Evolutionary conservation across 78 protist species (phyloP).

Genomic region (Chrysochromulina tobinii): DNA sequence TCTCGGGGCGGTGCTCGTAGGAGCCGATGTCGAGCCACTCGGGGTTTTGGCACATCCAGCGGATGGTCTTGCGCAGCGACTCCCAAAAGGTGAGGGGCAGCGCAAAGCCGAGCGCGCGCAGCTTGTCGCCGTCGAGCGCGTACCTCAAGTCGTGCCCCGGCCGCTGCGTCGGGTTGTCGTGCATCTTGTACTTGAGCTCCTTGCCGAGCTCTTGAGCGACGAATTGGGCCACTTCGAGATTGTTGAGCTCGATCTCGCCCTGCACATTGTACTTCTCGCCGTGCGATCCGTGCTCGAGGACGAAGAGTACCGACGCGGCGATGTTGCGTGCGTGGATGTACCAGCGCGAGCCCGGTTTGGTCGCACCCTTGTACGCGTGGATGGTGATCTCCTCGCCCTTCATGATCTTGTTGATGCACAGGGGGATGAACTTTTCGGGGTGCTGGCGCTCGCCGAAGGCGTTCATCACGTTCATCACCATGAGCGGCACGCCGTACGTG

Average conservation of each 20-base stretch:
- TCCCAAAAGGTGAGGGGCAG: background rate
- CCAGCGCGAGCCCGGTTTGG: background rate
- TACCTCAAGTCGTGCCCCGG: slow-evolving; percentile 19
- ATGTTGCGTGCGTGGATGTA: slow-evolving; percentile 32
- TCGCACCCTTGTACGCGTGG: background rate
- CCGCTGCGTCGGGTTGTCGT: background rate
- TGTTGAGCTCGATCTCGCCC: background rate
- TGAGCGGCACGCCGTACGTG: background rate
- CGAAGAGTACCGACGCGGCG: slow-evolving; percentile 20
- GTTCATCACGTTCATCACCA: slow-evolving; percentile 12
- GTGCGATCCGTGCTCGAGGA: background rate
- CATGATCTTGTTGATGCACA: background rate
- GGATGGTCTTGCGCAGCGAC: background rate
- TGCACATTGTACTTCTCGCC: slow-evolving; percentile 4
- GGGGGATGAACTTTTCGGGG: slow-evolving; percentile 26
- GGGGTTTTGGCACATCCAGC: background rate
- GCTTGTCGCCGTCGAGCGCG: background rate
- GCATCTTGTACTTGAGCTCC: background rate
- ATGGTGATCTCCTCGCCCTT: background rate
- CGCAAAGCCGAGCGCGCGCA: background rate
- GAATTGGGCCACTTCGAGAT: background rate
- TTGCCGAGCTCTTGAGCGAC: background rate
- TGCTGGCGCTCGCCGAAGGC: slow-evolving; percentile 15
- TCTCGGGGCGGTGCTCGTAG: too few species aligned
- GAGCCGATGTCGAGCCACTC: background rate